Percentiles rank a stretch among this genome's conserved stretches.
These are phyloP conservation scores for Yamadazyma ubonensis DNA, from an alignment of 805 yeast genomes.

Conservation along the genomic window DNA sequence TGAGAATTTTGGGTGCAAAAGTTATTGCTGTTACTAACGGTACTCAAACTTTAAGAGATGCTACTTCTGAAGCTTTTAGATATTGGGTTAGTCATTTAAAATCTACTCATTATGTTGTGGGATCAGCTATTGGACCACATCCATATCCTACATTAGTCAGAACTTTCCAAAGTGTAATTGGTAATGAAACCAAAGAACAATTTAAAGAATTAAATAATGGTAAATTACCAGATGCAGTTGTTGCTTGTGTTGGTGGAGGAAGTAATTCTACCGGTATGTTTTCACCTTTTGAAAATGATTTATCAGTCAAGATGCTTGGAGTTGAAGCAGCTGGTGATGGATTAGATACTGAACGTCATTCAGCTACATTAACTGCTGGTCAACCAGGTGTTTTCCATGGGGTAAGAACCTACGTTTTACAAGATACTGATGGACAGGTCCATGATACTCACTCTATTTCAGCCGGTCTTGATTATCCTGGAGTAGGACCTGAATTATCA, in stretches of 20 bases:
- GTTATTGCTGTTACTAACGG: conserved; percentile 94
- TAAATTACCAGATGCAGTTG: conserved; percentile 86
- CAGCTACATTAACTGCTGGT: conserved; percentile 95
- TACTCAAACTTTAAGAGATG: conserved; percentile 94
- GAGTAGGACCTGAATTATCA: conserved; percentile 98
- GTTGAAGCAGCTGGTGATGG: conserved; percentile 99
- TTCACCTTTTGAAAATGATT: conserved; percentile 86
- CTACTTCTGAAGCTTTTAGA: conserved; percentile 95
- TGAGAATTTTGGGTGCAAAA: conserved; percentile 93
- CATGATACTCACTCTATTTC: conserved; percentile 97
- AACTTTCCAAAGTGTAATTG: conserved; percentile 97
- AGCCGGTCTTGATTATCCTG: conserved; percentile 98
- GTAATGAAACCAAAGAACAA: conserved; percentile 90
- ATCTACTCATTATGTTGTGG: conserved; percentile 91
- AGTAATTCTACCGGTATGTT: conserved; percentile 96
- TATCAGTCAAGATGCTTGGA: conserved; percentile 77
- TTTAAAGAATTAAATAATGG: conserved; percentile 77
- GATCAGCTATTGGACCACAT: conserved; percentile 99
- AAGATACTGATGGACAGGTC: conserved; percentile 90
- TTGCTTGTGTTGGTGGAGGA: conserved; percentile 99
- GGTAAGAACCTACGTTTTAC: conserved; percentile 90
- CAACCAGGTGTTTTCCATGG: conserved; percentile 98
- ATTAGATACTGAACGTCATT: conserved; percentile 79
- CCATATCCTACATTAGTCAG: conserved; percentile 98
- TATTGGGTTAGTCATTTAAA: conserved; percentile 88